These are phyloP conservation scores for Acanthamoeba sp. DNA, from an alignment of 208 protist genomes.

Conservation along the genomic window DNA sequence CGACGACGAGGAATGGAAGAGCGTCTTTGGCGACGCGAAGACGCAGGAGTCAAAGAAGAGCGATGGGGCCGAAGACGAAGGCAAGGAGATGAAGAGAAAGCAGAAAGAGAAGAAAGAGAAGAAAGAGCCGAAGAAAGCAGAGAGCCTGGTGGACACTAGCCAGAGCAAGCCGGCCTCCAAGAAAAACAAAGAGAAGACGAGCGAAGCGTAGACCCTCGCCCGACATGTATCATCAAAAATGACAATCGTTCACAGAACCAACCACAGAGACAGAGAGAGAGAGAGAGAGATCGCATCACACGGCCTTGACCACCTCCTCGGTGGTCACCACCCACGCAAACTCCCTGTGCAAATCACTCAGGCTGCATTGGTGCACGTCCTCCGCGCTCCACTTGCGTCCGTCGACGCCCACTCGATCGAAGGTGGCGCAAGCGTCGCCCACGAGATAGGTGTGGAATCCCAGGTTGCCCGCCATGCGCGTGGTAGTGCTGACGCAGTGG, in stretches of 20 bases:
- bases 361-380: constrained; percentile 20
- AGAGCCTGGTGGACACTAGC: not conserved
- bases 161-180: not conserved
- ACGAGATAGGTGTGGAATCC: constrained; percentile 12
- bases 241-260: too few relatives aligned
- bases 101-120: not conserved
- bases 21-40: not conserved
- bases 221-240: not conserved
- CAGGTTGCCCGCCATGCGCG: constrained; percentile 17
- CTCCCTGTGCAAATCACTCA: not conserved
- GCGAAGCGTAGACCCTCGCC: not conserved
- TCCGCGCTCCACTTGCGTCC: constrained; percentile 23
- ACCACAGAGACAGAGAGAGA: too few relatives aligned
- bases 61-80: not conserved
- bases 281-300: too few relatives aligned
- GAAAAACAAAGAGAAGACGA: not conserved
- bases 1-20: not conserved
- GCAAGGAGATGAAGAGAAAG: not conserved
- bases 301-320: not conserved
- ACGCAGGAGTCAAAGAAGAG: not conserved
- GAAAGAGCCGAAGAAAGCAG: too few relatives aligned
- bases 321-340: constrained; percentile 26
- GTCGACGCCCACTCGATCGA: not conserved
- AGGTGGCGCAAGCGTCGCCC: constrained; percentile 12
- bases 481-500: constrained; percentile 38